phyloP scores from a whole-genome alignment of 345 rosid genomes.

The Euphorbia lathyris region DNA sequence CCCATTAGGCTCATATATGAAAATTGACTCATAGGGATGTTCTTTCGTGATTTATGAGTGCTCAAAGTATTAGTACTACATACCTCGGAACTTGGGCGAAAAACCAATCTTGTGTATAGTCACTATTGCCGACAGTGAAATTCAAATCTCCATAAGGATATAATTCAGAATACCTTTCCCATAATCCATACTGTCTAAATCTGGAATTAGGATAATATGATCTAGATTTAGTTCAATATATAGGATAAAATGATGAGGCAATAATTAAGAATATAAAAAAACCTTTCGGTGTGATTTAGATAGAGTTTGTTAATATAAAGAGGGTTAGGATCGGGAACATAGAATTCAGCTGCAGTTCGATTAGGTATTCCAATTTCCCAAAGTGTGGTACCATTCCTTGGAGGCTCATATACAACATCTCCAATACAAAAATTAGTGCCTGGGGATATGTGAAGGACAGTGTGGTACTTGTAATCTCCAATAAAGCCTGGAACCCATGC shows the following conservation, averaged over 20 bases:
- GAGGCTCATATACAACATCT: slow-evolving; percentile 65
- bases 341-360: slow-evolving; percentile 76
- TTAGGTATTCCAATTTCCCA: slow-evolving; percentile 96
- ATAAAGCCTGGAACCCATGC: slow-evolving; percentile 87
- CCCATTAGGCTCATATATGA: too few relatives aligned
- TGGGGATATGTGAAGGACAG: slow-evolving; percentile 37
- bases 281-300: slow-evolving; percentile 66
- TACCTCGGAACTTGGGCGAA: too few relatives aligned
- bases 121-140: too few relatives aligned
- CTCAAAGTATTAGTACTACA: too few relatives aligned
- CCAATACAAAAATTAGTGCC: slow-evolving; percentile 51
- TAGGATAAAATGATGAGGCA: background rate
- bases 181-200: too few relatives aligned
- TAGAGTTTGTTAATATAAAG: slow-evolving; percentile 53
- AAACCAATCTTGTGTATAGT: too few relatives aligned
- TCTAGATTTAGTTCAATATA: too few relatives aligned
- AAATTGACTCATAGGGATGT: too few relatives aligned
- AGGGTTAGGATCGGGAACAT: slow-evolving; percentile 77
- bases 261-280: background rate
- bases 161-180: too few relatives aligned
- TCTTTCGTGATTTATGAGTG: too few relatives aligned
- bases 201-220: too few relatives aligned
- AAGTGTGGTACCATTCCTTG: slow-evolving; percentile 75
- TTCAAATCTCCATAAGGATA: too few relatives aligned
- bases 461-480: slow-evolving; percentile 60